These are phyloP conservation scores for Candida manassasensis DNA, from an alignment of 805 yeast species.

Conservation along the genomic window DNA sequence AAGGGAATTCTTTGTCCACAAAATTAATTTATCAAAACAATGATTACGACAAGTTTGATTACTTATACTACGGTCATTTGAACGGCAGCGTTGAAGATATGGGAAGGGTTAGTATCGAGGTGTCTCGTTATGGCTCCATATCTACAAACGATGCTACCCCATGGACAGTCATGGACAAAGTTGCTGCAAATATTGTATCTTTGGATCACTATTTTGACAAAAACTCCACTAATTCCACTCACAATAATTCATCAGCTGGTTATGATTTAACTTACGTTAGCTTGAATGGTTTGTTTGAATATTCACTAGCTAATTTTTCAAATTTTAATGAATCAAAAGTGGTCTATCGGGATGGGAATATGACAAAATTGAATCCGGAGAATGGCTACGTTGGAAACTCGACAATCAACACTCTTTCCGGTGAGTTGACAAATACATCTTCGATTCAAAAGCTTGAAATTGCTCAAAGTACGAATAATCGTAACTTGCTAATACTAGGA, in stretches of 20 bases:
- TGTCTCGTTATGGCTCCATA: slow-evolving; percentile 23
- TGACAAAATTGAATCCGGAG: slow-evolving; percentile 21
- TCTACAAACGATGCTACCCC: slow-evolving; percentile 20
- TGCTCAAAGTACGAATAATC: slow-evolving; percentile 21
- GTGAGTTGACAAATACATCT: slow-evolving; percentile 25
- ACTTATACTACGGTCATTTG: slow-evolving; percentile 65
- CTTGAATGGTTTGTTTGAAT: slow-evolving; percentile 81
- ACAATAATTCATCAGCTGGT: slow-evolving; percentile 6
- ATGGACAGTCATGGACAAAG: slow-evolving; percentile 68
- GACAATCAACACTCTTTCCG: slow-evolving; percentile 32
- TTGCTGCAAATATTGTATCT: slow-evolving; percentile 45
- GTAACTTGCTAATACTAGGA: slow-evolving; percentile 45
- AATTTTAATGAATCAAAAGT: slow-evolving; percentile 27
- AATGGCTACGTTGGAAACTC: slow-evolving; percentile 40
- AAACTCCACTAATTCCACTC: slow-evolving; percentile 25
- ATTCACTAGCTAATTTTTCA: slow-evolving; percentile 62
- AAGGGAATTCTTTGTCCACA: slow-evolving; percentile 40
- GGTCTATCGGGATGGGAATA: slow-evolving; percentile 12
- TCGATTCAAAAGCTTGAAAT: slow-evolving; percentile 26
- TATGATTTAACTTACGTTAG: slow-evolving; percentile 24
- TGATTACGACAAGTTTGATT: slow-evolving; percentile 73
- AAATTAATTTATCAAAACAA: slow-evolving; percentile 73
- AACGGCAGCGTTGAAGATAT: slow-evolving; percentile 28
- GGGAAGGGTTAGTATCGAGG: slow-evolving; percentile 27
- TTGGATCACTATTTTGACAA: slow-evolving; percentile 37